Evolutionary conservation across 345 rosid species (phyloP).

Genomic region (Heritiera fomes): DNA sequence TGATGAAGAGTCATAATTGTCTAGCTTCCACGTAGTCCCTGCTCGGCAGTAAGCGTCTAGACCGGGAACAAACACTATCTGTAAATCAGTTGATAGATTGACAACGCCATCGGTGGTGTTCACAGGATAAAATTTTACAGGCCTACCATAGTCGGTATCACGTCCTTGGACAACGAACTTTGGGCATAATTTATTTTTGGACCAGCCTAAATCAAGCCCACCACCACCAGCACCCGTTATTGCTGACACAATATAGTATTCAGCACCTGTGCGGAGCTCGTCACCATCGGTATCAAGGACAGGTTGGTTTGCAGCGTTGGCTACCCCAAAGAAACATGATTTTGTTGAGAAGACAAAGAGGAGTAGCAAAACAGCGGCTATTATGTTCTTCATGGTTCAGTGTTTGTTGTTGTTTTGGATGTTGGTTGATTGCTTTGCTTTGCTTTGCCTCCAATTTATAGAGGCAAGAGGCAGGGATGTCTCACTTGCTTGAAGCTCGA

Average conservation of each 20-base stretch:
- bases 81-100: neutral
- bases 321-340: neutral
- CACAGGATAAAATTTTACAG: neutral
- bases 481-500: too few relatives aligned
- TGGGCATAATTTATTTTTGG: neutral
- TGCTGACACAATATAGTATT: neutral
- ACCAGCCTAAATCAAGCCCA: neutral
- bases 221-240: neutral
- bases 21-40: neutral
- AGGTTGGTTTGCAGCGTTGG: neutral
- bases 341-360: neutral
- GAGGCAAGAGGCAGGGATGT: too few relatives aligned
- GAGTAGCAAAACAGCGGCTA: neutral
- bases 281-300: neutral
- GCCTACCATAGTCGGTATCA: neutral
- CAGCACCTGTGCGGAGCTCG: neutral
- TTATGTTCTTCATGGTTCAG: neutral
- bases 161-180: neutral
- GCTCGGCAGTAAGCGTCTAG: neutral
- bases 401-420: too few relatives aligned
- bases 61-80: neutral
- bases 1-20: neutral
- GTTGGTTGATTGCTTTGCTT: too few relatives aligned
- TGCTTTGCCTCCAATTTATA: too few relatives aligned
- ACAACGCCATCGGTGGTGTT: neutral